Percentiles rank a stretch among this genome's conserved stretches.
Evolutionary conservation across 805 yeast species (phyloP).

Genomic region (Candida ulmi): DNA sequence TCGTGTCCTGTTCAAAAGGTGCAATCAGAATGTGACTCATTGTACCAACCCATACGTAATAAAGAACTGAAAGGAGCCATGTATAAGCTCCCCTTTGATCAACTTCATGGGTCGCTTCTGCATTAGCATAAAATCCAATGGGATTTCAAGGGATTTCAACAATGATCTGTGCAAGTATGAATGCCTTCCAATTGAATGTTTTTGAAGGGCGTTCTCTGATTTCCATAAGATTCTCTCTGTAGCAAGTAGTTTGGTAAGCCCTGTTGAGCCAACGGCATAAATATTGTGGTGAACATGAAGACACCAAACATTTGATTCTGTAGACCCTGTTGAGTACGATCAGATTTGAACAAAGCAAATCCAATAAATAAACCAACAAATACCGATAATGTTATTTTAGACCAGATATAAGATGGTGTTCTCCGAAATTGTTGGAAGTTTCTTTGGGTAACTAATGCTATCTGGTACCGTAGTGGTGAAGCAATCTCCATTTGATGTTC

Average conservation of each 20-base stretch:
- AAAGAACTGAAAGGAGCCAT: constrained; percentile 38
- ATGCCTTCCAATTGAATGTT: constrained; percentile 63
- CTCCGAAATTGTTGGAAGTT: constrained; percentile 60
- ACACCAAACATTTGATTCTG: constrained; percentile 58
- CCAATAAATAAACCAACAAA: constrained; percentile 59
- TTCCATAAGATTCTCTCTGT: constrained; percentile 61
- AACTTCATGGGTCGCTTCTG: constrained; percentile 42
- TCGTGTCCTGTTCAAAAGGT: constrained; percentile 50
- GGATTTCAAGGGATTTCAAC: constrained; percentile 49
- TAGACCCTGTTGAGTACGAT: constrained; percentile 55
- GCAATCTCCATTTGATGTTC: constrained; percentile 37
- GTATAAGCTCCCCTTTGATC: not conserved
- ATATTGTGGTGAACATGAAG: constrained; percentile 48
- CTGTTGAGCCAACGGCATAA: constrained; percentile 55
- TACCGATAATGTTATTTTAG: constrained; percentile 45
- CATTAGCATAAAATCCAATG: constrained; percentile 52
- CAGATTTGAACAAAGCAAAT: constrained; percentile 61
- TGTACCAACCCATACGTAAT: constrained; percentile 47
- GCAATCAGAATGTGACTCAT: constrained; percentile 54
- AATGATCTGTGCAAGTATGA: constrained; percentile 37
- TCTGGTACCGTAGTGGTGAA: constrained; percentile 35
- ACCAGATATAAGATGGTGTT: constrained; percentile 55
- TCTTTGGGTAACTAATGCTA: constrained; percentile 40
- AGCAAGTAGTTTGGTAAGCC: constrained; percentile 53
- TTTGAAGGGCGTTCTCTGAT: constrained; percentile 70